Evolutionary conservation across 805 yeast species (phyloP).

Genomic region (Candida maris): DNA sequence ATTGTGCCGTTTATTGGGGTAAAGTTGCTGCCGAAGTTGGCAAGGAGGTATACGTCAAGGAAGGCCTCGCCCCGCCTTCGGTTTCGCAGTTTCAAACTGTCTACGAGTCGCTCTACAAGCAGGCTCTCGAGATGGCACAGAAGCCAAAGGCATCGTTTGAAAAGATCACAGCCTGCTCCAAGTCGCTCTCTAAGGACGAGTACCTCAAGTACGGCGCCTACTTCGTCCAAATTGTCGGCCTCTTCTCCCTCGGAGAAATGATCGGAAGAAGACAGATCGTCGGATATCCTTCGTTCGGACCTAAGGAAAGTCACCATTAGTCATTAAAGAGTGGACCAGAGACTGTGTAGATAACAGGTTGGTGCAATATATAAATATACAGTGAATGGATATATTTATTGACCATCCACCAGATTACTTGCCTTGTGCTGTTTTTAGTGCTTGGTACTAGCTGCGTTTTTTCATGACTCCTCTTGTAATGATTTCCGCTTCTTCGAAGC

Average conservation of each 20-base stretch:
- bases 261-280: constrained; percentile 92
- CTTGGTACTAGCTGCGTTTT: too few relatives aligned
- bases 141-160: constrained; percentile 60
- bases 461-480: constrained; percentile 4
- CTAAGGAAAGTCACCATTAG: constrained; percentile 36
- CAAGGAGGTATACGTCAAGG: constrained; percentile 82
- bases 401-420: too few relatives aligned
- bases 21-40: constrained; percentile 51
- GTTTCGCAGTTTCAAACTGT: constrained; percentile 71
- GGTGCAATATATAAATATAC: too few relatives aligned
- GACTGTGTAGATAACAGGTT: too few relatives aligned
- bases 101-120: constrained; percentile 52
- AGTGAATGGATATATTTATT: too few relatives aligned
- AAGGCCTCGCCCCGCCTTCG: constrained; percentile 90
- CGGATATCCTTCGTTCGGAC: constrained; percentile 74
- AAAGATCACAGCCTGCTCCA: constrained; percentile 42
- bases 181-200: constrained; percentile 45
- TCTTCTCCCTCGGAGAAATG: constrained; percentile 92
- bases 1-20: constrained; percentile 75
- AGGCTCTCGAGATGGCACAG: constrained; percentile 40
- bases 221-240: constrained; percentile 81
- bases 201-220: constrained; percentile 66
- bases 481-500: constrained; percentile 65
- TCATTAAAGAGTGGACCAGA: too few relatives aligned
- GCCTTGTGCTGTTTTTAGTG: too few relatives aligned